Conservation (phyloP, 1,284 basidiomycete species). For the Apiotrichum akiyoshidainum region DNA sequence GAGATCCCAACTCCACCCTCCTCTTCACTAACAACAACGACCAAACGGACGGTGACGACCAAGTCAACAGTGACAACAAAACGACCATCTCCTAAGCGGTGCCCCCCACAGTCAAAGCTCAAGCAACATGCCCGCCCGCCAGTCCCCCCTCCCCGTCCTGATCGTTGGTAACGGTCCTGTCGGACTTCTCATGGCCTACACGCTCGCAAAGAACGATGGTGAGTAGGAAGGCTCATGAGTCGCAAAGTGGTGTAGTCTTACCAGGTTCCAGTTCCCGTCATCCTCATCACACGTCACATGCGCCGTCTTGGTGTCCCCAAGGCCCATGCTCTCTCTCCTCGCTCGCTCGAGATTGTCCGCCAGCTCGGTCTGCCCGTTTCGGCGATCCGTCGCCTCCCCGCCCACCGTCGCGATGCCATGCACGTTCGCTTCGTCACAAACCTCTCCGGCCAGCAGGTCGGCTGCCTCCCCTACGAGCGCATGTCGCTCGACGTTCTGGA, state of each 20-base stretch:
- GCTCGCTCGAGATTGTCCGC: constrained; percentile 28
- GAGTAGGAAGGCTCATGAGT: background rate
- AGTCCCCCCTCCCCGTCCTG: constrained; percentile 19
- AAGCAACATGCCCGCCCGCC: constrained; percentile 5
- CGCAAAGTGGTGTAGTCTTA: background rate
- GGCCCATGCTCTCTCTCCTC: constrained; percentile 27
- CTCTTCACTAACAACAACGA: no score
- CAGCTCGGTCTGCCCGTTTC: constrained; percentile 22
- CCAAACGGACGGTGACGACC: background rate
- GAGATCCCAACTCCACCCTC: no score
- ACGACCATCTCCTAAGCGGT: background rate
- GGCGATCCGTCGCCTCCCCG: constrained; percentile 20
- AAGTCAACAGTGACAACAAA: background rate
- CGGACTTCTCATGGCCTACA: constrained; percentile 23
- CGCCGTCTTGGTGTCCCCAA: constrained; percentile 28
- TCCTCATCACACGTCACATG: constrained; percentile 24
- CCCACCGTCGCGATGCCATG: constrained; percentile 23
- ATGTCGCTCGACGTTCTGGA: constrained; percentile 24
- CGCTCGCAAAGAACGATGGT: constrained; percentile 23
- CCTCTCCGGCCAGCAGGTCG: constrained; percentile 23
- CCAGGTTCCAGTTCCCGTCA: constrained; percentile 23
- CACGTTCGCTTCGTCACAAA: constrained; percentile 28
- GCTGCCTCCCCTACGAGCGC: constrained; percentile 25
- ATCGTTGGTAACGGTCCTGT: constrained; percentile 28
- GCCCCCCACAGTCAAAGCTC: background rate